Conservation (phyloP, 257 asterid species). For the Paraleonurus japonicus region DNA sequence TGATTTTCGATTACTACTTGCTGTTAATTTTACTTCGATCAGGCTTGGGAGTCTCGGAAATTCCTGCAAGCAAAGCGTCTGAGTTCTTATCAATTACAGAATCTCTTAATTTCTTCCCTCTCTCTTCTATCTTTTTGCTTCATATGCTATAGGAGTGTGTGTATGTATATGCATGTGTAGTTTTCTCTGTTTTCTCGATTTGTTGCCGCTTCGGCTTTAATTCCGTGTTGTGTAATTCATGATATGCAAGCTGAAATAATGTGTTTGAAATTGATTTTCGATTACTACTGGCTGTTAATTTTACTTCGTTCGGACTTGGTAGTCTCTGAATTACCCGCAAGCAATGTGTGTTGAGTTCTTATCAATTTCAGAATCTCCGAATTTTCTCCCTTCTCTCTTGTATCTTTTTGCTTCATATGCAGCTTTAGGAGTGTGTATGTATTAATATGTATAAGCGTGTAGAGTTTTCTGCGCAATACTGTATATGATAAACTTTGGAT, state of each 20-base stretch:
- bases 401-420: background rate
- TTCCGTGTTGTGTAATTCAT: background rate
- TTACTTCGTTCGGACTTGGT: background rate
- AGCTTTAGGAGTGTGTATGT: background rate
- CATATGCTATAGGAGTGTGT: background rate
- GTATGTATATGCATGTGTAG: background rate
- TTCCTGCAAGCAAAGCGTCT: constrained; percentile 46
- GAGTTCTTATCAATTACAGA: constrained; percentile 13
- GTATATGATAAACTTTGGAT: constrained; percentile 20
- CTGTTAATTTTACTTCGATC: too few relatives aligned
- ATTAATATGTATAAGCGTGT: constrained; percentile 1
- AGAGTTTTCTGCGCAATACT: background rate
- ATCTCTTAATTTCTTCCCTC: background rate
- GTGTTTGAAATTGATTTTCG: background rate
- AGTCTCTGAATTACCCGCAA: constrained; percentile 28
- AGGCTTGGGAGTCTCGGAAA: too few relatives aligned
- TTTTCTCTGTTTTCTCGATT: background rate
- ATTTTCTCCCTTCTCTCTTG: background rate
- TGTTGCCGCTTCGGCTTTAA: background rate
- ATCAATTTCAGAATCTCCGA: background rate
- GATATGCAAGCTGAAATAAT: background rate
- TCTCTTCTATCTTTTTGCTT: background rate
- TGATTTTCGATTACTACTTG: background rate
- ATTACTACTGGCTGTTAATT: background rate
- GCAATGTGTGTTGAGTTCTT: constrained; percentile 43